Base-by-base conservation (phyloP, 2,329 filamentous ascomycete species). In the Arachnomyces sp. region DNA sequence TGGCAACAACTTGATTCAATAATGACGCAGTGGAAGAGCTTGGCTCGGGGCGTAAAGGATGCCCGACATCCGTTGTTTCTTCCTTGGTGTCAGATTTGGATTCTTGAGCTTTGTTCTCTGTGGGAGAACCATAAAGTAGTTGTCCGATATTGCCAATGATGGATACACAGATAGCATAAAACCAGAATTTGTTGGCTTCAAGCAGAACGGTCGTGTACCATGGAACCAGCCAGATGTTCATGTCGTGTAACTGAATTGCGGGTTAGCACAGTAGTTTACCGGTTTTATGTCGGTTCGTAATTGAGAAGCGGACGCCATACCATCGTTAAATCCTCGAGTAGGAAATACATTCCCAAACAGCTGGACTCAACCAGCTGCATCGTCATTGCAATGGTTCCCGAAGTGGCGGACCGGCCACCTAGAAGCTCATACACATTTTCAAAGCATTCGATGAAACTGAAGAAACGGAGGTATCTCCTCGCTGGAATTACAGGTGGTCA, bases 381-480 rank as follows among this genome's bases (percentile, higher is more conserved):
- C 9, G 20, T 25, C 9, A 5, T 25, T 9, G 20, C 5, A 5
- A 25, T 5, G 20, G 20, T 25, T 25, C 20, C 20, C 20, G 5
- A 5, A 9, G 20, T 5, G 14, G 20, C 5, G 3, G 11, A 8
- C 18, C 31, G 28, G 11, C 30, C 16, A 3, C 12, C 17, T 12
- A 43, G 28, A 34, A 41, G 15, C 31, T 40, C 31, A 34, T 37
- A 32, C 7, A 32, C 40, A 32, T 32, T 25, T 29, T 34, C 40
- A 20, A 43, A 43, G 16, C 40, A 43, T 14, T 18, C 38, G 18
- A 43, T 3, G 11, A 43, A 43, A 2, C 28, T 30, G 13, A 43
- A 43, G 37, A 43, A 40, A 29, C 40, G 40, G 14, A 43, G 40
- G 28, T 43, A 43, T 43, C 40, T 43, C 40, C 40, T 40, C 5